Conservation (phyloP, 768 basidiomycete genomes). For the Brasilioporus rufonigricans region DNA sequence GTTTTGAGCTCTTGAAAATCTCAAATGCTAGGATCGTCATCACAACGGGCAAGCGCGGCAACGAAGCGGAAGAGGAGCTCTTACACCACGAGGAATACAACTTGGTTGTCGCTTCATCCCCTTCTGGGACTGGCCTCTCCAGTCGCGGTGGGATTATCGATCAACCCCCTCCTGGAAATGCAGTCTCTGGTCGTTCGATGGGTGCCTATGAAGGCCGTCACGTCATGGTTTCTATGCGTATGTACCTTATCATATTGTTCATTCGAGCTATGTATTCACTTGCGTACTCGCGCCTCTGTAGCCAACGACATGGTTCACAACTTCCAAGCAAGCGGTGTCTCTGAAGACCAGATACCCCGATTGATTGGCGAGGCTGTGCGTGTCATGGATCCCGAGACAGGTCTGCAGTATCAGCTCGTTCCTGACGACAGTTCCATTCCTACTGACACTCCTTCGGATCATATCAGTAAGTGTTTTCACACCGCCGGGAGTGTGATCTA, state of each 20-base stretch:
- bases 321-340: slow-evolving; percentile 1
- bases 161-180: no score
- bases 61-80: not conserved
- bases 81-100: not conserved
- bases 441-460: no score
- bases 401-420: slow-evolving; percentile 8
- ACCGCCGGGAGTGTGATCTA: no score
- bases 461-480: no score
- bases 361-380: slow-evolving; percentile 1
- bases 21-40: not conserved
- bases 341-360: slow-evolving; percentile 3
- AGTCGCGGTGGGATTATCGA: no score
- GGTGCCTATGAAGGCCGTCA: not conserved
- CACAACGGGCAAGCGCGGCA: not conserved
- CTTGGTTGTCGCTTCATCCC: no score
- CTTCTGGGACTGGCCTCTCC: no score
- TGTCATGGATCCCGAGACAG: slow-evolving; percentile 2
- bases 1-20: not conserved
- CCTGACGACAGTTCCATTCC: not conserved
- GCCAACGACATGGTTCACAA: not conserved
- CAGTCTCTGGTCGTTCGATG: not conserved
- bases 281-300: not conserved
- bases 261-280: no score
- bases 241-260: no score
- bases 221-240: slow-evolving; percentile 1